Percentiles rank a stretch among this genome's conserved stretches.
Evolutionary conservation across 345 rosid genomes (phyloP).

Genomic region (Excoecaria cochinchinensis): DNA sequence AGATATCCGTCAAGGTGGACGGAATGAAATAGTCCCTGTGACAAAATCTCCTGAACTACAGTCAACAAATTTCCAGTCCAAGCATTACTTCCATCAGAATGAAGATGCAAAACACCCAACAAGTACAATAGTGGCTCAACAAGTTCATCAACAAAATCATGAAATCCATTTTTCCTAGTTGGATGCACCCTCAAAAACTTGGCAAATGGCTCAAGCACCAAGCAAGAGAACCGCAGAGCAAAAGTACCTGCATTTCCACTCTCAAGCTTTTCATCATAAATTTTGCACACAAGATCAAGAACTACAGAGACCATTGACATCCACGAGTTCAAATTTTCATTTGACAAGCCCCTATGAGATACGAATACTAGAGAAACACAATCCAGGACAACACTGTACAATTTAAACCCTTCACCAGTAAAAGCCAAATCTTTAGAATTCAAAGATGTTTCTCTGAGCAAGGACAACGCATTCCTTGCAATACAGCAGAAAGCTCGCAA

Average conservation of each 20-base stretch:
- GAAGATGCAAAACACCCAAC: slow-evolving; percentile 44
- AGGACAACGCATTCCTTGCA: slow-evolving; percentile 39
- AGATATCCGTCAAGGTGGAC: slow-evolving; percentile 78
- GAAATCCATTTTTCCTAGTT: slow-evolving; percentile 66
- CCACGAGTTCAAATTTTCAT: slow-evolving; percentile 76
- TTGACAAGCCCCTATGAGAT: slow-evolving; percentile 49
- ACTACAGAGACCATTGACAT: slow-evolving; percentile 48
- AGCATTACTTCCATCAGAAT: slow-evolving; percentile 25
- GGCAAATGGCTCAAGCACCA: slow-evolving; percentile 76
- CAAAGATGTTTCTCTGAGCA: slow-evolving; percentile 29
- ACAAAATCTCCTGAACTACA: slow-evolving; percentile 58
- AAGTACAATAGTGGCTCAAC: slow-evolving; percentile 64
- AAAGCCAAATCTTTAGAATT: slow-evolving; percentile 23
- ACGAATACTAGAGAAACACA: slow-evolving; percentile 64
- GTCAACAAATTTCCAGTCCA: slow-evolving; percentile 37
- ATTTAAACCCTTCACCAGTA: slow-evolving; percentile 46
- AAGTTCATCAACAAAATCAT: slow-evolving; percentile 63
- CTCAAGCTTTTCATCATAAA: slow-evolving; percentile 41
- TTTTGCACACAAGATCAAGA: slow-evolving; percentile 49
- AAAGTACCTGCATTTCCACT: slow-evolving; percentile 37
- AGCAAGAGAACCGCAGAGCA: slow-evolving; percentile 53
- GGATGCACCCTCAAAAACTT: slow-evolving; percentile 77
- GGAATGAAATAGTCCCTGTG: slow-evolving; percentile 74
- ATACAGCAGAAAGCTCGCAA: slow-evolving; percentile 50
- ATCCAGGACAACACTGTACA: slow-evolving; percentile 47